phyloP scores from a whole-genome alignment of 1,284 basidiomycete genomes.

The Rhodotorula sp. region DNA sequence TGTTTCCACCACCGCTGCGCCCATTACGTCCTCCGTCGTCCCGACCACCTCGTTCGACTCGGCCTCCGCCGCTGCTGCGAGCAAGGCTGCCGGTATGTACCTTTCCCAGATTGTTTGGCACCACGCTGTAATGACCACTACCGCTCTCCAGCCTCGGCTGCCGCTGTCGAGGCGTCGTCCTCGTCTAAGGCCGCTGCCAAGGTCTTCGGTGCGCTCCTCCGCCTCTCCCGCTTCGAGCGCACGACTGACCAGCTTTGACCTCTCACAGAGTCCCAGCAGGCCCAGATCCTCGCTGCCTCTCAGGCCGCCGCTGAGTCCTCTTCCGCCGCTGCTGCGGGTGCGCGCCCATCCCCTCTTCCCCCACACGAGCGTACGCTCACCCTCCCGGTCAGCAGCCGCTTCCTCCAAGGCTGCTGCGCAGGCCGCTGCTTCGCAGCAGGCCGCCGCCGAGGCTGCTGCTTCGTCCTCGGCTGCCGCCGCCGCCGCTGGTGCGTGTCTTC shows the following conservation, averaged over 20 bases:
- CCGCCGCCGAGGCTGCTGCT: not conserved
- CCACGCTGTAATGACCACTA: not conserved
- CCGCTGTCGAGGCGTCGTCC: not conserved
- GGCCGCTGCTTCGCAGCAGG: no score
- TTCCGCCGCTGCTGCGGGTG: not conserved
- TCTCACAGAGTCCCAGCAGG: not conserved
- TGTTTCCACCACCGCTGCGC: not conserved
- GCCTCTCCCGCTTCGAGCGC: accelerated
- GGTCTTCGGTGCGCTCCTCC: not conserved
- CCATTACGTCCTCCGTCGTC: not conserved
- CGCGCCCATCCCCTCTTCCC: not conserved
- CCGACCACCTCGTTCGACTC: conserved; percentile 6
- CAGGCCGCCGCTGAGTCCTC: not conserved
- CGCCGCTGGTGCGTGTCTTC: not conserved
- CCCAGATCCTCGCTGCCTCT: conserved; percentile 2
- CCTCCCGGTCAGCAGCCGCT: not conserved
- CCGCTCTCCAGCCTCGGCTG: not conserved
- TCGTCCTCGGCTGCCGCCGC: not conserved
- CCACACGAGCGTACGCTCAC: not conserved
- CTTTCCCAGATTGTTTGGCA: not conserved
- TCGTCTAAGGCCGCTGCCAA: conserved; percentile 1
- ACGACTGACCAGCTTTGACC: not conserved
- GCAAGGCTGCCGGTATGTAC: conserved; percentile 8
- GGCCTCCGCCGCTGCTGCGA: not conserved
- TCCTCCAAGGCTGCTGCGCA: conserved; percentile 1